These are phyloP conservation scores for Eucalyptus caleyi DNA, from an alignment of 345 rosid species.

Conservation along the genomic window DNA sequence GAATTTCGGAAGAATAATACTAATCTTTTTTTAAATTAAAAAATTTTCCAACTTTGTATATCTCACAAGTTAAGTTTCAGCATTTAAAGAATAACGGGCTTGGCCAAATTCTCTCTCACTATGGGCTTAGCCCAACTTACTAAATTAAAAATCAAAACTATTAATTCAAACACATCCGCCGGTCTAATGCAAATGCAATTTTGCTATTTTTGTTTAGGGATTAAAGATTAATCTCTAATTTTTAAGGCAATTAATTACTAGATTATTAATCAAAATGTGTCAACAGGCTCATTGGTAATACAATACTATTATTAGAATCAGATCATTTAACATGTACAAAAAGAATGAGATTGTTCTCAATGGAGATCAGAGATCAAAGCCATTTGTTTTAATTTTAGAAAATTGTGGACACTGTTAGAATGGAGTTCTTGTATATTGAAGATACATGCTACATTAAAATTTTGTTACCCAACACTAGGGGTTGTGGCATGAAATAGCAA, in stretches of 20 bases:
- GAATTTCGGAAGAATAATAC: too few relatives aligned
- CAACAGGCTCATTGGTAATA: background rate
- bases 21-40: too few relatives aligned
- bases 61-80: too few relatives aligned
- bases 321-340: background rate
- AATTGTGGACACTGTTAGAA: background rate
- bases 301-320: background rate
- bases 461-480: background rate
- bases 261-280: background rate
- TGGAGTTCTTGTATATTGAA: background rate
- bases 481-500: background rate
- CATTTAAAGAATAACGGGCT: too few relatives aligned
- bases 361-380: background rate
- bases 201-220: background rate
- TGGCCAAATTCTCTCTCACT: too few relatives aligned
- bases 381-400: background rate
- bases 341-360: background rate
- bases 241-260: too few relatives aligned
- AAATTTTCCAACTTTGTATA: too few relatives aligned
- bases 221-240: too few relatives aligned
- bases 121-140: too few relatives aligned
- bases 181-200: too few relatives aligned
- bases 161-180: too few relatives aligned
- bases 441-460: background rate
- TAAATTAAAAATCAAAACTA: too few relatives aligned